phyloP scores from a whole-genome alignment of 75 land plant species.

The Adiantum capillusveneris region DNA sequence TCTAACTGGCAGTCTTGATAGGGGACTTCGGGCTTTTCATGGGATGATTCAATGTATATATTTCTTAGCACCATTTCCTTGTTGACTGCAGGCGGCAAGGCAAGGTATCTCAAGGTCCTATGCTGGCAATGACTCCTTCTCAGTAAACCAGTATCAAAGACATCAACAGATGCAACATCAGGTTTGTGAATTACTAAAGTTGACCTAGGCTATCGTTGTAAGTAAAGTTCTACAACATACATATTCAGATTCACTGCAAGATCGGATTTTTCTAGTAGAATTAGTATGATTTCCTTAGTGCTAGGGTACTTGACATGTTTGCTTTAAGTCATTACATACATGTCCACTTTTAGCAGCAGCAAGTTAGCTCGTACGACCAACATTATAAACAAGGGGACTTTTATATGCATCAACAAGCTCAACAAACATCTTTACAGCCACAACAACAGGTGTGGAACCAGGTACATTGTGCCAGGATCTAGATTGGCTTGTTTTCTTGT shows the following conservation, averaged over 20 bases:
- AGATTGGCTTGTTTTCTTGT: background rate
- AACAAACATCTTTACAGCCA: background rate
- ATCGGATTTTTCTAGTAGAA: too few species aligned
- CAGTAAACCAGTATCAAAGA: background rate
- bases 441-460: slow-evolving; percentile 5
- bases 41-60: too few species aligned
- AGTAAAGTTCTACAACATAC: too few species aligned
- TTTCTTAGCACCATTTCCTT: background rate
- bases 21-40: too few species aligned
- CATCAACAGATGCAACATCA: background rate
- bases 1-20: too few species aligned
- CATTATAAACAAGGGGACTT: background rate
- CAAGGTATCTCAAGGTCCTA: background rate
- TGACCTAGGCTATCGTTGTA: too few species aligned
- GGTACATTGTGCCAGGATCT: background rate
- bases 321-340: too few species aligned
- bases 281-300: too few species aligned
- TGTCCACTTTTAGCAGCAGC: too few species aligned
- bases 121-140: background rate
- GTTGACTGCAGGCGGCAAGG: background rate
- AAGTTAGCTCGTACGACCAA: background rate
- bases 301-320: too few species aligned
- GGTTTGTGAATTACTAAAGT: slow-evolving; percentile 1
- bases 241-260: too few species aligned
- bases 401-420: background rate